Percentiles rank a stretch among this genome's conserved stretches.
These are phyloP conservation scores for Tricladium varicosporioides DNA, from an alignment of 2,329 filamentous ascomycete species.

Conservation along the genomic window DNA sequence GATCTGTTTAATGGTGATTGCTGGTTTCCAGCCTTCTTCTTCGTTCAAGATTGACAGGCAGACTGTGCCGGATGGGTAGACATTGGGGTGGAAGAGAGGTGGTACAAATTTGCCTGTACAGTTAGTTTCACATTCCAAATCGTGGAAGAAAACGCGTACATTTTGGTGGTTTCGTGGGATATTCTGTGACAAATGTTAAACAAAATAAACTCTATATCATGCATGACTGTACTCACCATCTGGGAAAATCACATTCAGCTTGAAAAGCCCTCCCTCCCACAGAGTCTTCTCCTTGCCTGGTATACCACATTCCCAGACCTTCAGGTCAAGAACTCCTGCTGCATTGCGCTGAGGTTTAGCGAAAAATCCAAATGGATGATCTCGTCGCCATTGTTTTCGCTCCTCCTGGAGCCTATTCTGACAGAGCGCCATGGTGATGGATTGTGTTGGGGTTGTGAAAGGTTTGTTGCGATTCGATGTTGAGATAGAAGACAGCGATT, in stretches of 20 bases:
- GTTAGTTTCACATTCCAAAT: conserved; percentile 18
- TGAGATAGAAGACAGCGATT: conserved; percentile 4
- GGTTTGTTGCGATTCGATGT: conserved; percentile 10
- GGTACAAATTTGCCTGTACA: conserved; percentile 86
- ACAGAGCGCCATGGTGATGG: conserved; percentile 73
- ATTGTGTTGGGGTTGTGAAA: conserved; percentile 3
- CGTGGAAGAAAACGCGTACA: conserved; percentile 58
- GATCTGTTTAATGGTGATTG: conserved; percentile 98
- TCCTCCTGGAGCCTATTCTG: conserved; percentile 86
- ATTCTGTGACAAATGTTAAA: conserved; percentile 59
- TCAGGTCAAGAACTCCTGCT: conserved; percentile 82
- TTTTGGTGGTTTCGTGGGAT: conserved; percentile 97
- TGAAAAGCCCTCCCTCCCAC: conserved; percentile 97
- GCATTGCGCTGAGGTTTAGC: conserved; percentile 80
- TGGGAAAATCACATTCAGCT: conserved; percentile 87
- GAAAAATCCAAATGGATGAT: conserved; percentile 97
- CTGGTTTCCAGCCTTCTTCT: conserved; percentile 97
- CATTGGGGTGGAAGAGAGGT: conserved; percentile 96
- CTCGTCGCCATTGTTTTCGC: conserved; percentile 92
- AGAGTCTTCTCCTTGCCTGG: conserved; percentile 96
- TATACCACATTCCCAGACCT: conserved; percentile 94
- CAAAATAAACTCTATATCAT: neutral
- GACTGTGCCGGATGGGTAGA: conserved; percentile 96
- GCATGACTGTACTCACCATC: conserved; percentile 63
- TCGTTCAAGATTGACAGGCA: conserved; percentile 97